These are phyloP conservation scores for Chaetomiaceae sp. DNA, from an alignment of 2,329 filamentous ascomycete species.

Conservation along the genomic window DNA sequence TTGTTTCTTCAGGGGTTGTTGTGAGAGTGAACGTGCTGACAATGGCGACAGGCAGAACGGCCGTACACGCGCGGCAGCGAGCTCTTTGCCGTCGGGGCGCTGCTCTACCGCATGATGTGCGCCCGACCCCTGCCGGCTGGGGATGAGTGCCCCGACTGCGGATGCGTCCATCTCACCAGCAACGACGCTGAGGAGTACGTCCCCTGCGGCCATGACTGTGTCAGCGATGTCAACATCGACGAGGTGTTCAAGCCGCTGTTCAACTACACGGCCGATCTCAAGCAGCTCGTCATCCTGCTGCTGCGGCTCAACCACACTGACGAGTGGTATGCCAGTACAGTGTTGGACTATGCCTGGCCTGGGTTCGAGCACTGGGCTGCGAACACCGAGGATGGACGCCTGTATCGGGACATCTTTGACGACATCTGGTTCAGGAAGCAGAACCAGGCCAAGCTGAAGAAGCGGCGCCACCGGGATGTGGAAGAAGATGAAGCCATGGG, in stretches of 20 bases:
- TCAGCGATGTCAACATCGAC: constrained; percentile 32
- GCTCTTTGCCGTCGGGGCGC: constrained; percentile 35
- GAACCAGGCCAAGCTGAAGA: constrained; percentile 15
- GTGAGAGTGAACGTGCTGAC: not conserved
- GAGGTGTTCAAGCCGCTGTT: constrained; percentile 25
- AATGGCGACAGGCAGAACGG: constrained; percentile 23
- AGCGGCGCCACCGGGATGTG: not conserved
- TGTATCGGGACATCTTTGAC: constrained; percentile 33
- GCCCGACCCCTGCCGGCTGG: constrained; percentile 28
- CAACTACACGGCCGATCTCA: constrained; percentile 29
- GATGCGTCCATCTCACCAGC: constrained; percentile 23
- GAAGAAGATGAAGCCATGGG: not conserved
- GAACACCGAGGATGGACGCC: constrained; percentile 29
- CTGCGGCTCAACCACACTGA: constrained; percentile 14
- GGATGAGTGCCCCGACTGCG: constrained; percentile 29
- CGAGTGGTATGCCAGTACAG: constrained; percentile 8
- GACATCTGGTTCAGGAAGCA: constrained; percentile 20
- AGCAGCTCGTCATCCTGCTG: constrained; percentile 24
- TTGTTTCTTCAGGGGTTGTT: not conserved
- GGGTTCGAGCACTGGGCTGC: constrained; percentile 31
- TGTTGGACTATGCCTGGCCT: constrained; percentile 15
- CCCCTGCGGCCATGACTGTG: constrained; percentile 19
- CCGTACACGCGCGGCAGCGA: constrained; percentile 37
- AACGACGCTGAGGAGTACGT: not conserved
- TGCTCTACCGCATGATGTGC: constrained; percentile 42